These are phyloP conservation scores for Saturnispora zaruensis DNA, from an alignment of 805 yeast species.

Conservation along the genomic window DNA sequence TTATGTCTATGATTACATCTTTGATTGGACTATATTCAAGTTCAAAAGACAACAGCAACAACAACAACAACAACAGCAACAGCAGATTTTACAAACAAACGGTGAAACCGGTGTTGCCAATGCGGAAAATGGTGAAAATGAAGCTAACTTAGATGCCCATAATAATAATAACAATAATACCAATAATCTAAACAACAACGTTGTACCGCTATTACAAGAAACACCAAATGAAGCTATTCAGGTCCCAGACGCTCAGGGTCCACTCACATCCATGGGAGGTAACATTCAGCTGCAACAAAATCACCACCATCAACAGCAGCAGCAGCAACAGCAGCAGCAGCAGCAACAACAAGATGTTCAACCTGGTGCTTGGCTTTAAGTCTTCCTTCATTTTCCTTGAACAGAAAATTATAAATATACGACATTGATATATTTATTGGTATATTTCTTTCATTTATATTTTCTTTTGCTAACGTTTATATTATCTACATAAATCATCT, in stretches of 20 bases:
- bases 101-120: conserved; percentile 1
- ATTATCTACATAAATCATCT: not conserved
- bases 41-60: conserved; percentile 52
- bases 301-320: conserved; percentile 26
- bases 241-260: conserved; percentile 23
- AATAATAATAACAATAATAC: conserved; percentile 4
- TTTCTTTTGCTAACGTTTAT: conserved; percentile 2
- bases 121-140: conserved; percentile 10
- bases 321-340: conserved; percentile 22
- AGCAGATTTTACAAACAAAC: conserved; percentile 16
- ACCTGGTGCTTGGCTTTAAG: conserved; percentile 23
- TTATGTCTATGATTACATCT: conserved; percentile 86
- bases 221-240: conserved; percentile 25
- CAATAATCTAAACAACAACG: not conserved
- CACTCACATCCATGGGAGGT: conserved; percentile 13
- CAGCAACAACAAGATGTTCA: conserved; percentile 18
- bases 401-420: not conserved
- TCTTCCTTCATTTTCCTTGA: not conserved
- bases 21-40: conserved; percentile 93
- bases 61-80: conserved; percentile 25
- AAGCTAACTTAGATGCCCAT: conserved; percentile 14
- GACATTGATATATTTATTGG: not conserved
- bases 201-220: conserved; percentile 25
- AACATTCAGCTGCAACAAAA: conserved; percentile 12
- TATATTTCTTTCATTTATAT: not conserved